Evolutionary conservation across 345 rosid species (phyloP).

Genomic region (Dipteronia sinensis): DNA sequence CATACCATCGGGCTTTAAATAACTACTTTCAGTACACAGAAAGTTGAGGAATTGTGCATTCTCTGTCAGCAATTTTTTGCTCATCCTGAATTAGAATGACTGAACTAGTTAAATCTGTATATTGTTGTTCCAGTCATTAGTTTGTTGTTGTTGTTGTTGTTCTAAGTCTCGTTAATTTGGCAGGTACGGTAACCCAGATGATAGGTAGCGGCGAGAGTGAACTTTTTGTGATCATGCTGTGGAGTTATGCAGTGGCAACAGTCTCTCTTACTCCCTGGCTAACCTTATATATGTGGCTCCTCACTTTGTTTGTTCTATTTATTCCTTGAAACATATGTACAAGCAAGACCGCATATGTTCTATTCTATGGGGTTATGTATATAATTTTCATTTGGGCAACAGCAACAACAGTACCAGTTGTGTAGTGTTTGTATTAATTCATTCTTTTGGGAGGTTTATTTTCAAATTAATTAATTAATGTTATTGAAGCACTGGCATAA

Average conservation of each 20-base stretch:
- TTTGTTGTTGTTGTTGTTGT: too few species aligned
- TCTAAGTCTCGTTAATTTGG: neutral
- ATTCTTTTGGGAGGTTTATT: neutral
- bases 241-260: slow-evolving; percentile 35
- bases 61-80: too few species aligned
- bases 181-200: slow-evolving; percentile 44
- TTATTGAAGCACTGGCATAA: neutral
- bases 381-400: neutral
- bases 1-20: too few species aligned
- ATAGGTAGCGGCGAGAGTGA: slow-evolving; percentile 37
- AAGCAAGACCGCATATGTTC: too few species aligned
- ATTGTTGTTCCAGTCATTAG: neutral
- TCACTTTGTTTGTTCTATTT: neutral
- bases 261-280: slow-evolving; percentile 39
- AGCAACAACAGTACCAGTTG: neutral
- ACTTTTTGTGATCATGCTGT: slow-evolving; percentile 39
- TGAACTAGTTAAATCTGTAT: neutral
- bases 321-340: too few species aligned
- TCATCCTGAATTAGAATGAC: neutral
- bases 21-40: too few species aligned
- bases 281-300: slow-evolving; percentile 41
- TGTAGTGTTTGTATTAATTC: too few species aligned
- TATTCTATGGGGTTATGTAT: too few species aligned
- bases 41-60: too few species aligned
- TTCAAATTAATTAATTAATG: too few species aligned